Evolutionary conservation across 73 alveolate genomes (phyloP).

Genomic region (Paraurostyla sp.): DNA sequence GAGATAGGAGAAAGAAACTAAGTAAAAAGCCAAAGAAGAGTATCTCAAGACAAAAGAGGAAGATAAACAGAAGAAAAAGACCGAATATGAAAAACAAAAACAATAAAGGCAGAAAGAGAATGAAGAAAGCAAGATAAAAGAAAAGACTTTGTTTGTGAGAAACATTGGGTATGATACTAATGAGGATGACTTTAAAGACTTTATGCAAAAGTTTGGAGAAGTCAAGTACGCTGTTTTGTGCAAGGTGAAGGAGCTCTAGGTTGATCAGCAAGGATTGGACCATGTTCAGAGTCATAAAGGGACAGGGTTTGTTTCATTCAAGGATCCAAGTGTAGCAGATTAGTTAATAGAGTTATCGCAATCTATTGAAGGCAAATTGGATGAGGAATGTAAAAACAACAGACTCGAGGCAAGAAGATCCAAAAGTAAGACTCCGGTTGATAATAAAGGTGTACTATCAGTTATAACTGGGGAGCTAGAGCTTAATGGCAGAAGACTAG

Average conservation of each 20-base stretch:
- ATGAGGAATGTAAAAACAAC: not conserved
- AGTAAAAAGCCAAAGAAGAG: slow-evolving; percentile 58
- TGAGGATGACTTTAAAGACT: slow-evolving; percentile 82
- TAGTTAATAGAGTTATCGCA: slow-evolving; percentile 16
- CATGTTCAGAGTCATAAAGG: slow-evolving; percentile 62
- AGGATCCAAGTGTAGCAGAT: slow-evolving; percentile 50
- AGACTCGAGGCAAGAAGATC: not conserved
- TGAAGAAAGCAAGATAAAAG: not conserved
- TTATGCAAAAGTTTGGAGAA: slow-evolving; percentile 83
- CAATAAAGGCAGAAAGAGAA: not conserved
- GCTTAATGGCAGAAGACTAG: slow-evolving; percentile 61
- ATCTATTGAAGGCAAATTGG: slow-evolving; percentile 6
- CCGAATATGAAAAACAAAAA: slow-evolving; percentile 42
- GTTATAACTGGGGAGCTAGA: slow-evolving; percentile 61
- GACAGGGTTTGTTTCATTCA: slow-evolving; percentile 65
- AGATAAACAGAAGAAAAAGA: slow-evolving; percentile 16
- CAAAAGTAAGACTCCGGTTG: slow-evolving; percentile 12
- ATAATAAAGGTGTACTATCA: slow-evolving; percentile 2
- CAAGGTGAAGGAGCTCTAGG: slow-evolving; percentile 25
- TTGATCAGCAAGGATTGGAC: not conserved
- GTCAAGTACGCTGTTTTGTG: slow-evolving; percentile 66
- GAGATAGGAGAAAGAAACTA: slow-evolving; percentile 45
- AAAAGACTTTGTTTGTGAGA: slow-evolving; percentile 77
- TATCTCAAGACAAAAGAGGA: slow-evolving; percentile 57
- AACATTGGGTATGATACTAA: slow-evolving; percentile 84